A percentile compares a stretch with the other conserved stretches of the same genome.
These are phyloP conservation scores for Nothophaeocryptopus gaeumannii DNA, from an alignment of 2,329 filamentous ascomycete genomes.

Conservation along the genomic window DNA sequence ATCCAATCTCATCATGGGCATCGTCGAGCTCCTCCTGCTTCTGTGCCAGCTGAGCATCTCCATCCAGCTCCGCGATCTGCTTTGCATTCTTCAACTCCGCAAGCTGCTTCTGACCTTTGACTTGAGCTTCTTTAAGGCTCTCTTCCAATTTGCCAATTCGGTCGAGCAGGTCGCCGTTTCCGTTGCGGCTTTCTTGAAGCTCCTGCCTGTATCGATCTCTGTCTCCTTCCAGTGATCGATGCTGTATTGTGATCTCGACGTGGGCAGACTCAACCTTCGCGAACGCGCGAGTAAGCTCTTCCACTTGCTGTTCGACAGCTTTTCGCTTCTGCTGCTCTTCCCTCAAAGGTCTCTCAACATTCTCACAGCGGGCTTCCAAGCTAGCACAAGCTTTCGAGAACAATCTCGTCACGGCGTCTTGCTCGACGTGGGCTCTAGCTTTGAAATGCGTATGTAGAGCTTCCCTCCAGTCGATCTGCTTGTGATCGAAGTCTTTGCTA, in stretches of 20 bases:
- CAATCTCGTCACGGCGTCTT: conserved; percentile 48
- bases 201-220: conserved; percentile 38
- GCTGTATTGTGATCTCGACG: conserved; percentile 36
- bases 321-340: conserved; percentile 41
- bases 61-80: conserved; percentile 46
- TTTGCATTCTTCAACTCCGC: conserved; percentile 39
- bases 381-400: conserved; percentile 56
- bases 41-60: conserved; percentile 42
- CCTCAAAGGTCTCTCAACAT: conserved; percentile 54
- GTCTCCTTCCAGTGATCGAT: conserved; percentile 42
- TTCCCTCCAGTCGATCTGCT: conserved; percentile 47
- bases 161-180: conserved; percentile 43
- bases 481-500: background rate
- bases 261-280: conserved; percentile 39
- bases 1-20: conserved; percentile 36
- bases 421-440: conserved; percentile 42
- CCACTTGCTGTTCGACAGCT: conserved; percentile 36
- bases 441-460: conserved; percentile 47
- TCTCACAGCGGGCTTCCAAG: conserved; percentile 55
- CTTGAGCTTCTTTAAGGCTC: conserved; percentile 26
- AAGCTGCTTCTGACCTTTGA: conserved; percentile 35
- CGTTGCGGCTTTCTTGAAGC: conserved; percentile 39
- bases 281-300: conserved; percentile 37
- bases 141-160: conserved; percentile 40
- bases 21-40: conserved; percentile 47